Evolutionary conservation across 495 filamentous ascomycete genomes (phyloP), one percentile per base, ranked within the genome.

Genomic region (Penicillium tannophilum): DNA sequence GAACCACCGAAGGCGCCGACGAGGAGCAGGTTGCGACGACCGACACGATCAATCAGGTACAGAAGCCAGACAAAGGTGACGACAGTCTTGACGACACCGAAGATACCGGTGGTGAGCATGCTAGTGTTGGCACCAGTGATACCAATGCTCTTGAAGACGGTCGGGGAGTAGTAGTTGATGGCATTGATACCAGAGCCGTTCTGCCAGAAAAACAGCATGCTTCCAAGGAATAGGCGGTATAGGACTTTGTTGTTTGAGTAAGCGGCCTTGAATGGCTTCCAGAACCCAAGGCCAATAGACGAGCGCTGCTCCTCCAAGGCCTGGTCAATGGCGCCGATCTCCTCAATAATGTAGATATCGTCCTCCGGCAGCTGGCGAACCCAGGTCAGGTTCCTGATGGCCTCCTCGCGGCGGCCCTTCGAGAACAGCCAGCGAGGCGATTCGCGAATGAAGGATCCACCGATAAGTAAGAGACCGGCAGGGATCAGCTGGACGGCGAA

Each of bases 1-100:
- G 82, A 86, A 65, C 88, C 87, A 20, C 86, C 89, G 47, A 87
- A 79, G 7, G 84, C 86, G 19, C 90, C 91, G 75, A 84, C 82
- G 52, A 92, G 76, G n/a, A 95, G 82, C 39, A 88, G 82, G 41
- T 82, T 78, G 4, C 87, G 82, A 4, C 90, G 82, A 20, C 90
- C 90, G 7, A 91, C 77, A 2, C 81, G 84, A 66, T 93, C 90
- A 54, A 87, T 88, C 61, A 88, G 79, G 63, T 87, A 91, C 39
- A 89, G 65, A 7, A 91, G 75, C 81, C 88, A 91, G 30, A 85
- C 45, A 45, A 79, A 76, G 16, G 88, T 90, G 58, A 85, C 69
- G 0, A 78, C 76, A 6, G 82, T 87, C 67, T 81, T 84, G 55
- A 82, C 81, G 0, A 77, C 74, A 30, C 82, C 82, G 35, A 82